These are phyloP conservation scores for Acanthochlamys bracteata DNA, from an alignment of 106 monocot species.

Conservation along the genomic window DNA sequence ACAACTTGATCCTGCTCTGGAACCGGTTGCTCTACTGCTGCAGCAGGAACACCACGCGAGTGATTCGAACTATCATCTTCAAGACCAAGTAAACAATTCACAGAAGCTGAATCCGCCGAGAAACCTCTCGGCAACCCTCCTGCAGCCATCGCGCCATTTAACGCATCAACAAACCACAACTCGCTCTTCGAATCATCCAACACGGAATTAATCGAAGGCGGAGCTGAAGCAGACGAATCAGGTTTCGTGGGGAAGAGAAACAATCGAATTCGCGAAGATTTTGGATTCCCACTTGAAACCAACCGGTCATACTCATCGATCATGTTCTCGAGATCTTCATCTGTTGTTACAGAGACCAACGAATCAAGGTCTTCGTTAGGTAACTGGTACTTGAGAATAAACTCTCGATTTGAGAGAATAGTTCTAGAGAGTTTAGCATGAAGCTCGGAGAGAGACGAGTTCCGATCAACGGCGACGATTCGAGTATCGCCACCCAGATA, in stretches of 20 bases:
- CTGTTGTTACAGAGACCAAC: slow-evolving; percentile 82
- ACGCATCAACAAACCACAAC: slow-evolving; percentile 93
- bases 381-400: slow-evolving; percentile 91
- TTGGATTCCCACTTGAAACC: background rate
- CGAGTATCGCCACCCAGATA: slow-evolving; percentile 96
- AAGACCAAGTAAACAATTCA: slow-evolving; percentile 83
- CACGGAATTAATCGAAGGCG: slow-evolving; percentile 61
- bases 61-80: slow-evolving; percentile 52
- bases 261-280: slow-evolving; percentile 49
- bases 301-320: slow-evolving; percentile 92
- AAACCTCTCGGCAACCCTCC: slow-evolving; percentile 39
- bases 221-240: slow-evolving; percentile 55
- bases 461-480: slow-evolving; percentile 78
- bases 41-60: slow-evolving; percentile 6
- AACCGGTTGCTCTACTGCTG: background rate
- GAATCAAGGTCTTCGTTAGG: slow-evolving; percentile 98
- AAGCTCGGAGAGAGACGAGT: slow-evolving; percentile 61
- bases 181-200: slow-evolving; percentile 86
- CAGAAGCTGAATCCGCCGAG: slow-evolving; percentile 55
- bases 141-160: slow-evolving; percentile 59
- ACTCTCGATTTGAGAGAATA: slow-evolving; percentile 45
- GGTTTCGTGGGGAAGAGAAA: slow-evolving; percentile 70
- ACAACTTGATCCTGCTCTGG: slow-evolving; percentile 7
- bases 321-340: slow-evolving; percentile 98
- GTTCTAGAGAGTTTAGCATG: slow-evolving; percentile 46